Base-by-base conservation (phyloP, 1,284 basidiomycete species). In the Malassezia globosa region DNA sequence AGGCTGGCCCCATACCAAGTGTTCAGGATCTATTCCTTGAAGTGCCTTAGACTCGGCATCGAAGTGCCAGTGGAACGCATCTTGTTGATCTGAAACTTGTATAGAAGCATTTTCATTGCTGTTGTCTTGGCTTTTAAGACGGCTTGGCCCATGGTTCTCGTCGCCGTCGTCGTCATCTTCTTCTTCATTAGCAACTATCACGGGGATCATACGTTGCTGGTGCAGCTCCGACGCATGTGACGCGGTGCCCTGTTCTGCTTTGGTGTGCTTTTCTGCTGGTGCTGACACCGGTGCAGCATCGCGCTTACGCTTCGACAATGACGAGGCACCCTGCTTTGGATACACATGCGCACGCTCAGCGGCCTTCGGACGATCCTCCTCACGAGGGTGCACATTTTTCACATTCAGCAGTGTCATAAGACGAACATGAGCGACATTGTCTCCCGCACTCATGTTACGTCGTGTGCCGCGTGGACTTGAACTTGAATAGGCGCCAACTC, bases 331-430 rank as follows among this genome's bases (percentile, higher is more conserved):
- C n/a, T n/a, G n/a, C n/a, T n/a, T n/a, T 3, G 34, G 23, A 5
- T 23, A 13, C 1, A 46, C 38, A 14, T 34, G 37, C 36, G 27
- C 24, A 14, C 48, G 48, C 34, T 45, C 37, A 2, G 27, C 29
- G 22, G 25, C 16, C 13, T 13, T 27, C 10, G 25, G 13, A 18
- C n/a, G 13, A 26, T 56, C 56, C 21, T 42, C 25, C 5, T 23
- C 14, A 19, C 50, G 44, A 13, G 38, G 50, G 16, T 41, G 39
- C 18, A 75, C 80, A 0, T 88, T 85, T 40, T 85, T 87, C 2
- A 95, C 87, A 72, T 99, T 97, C 24, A 97, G 78, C 1, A 97
- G 79, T 0, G 94, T 97, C 33, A 96, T 74, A 2, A 97, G 81
- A 55, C 82, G 65, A 45, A 64, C 57, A 37, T 59, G 61, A 18